phyloP scores from a whole-genome alignment of 208 protist genomes.

The Leishmania gerbilli region DNA sequence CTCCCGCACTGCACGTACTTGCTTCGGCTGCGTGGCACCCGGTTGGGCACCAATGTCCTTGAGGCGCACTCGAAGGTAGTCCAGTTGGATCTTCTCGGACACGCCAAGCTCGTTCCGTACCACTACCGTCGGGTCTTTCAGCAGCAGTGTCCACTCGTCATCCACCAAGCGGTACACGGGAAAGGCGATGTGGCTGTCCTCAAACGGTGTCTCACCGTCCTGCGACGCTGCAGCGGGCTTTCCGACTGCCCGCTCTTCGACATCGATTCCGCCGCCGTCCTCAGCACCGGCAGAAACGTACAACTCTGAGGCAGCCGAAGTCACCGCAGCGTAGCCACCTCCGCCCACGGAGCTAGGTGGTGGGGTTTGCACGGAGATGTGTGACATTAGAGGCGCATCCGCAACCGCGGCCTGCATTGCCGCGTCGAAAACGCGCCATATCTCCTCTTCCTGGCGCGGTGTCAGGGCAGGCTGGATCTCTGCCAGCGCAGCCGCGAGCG shows the following conservation, averaged over 20 bases:
- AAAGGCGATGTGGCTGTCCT: conserved; percentile 52
- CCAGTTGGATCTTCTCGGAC: conserved; percentile 64
- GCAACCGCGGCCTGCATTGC: conserved; percentile 67
- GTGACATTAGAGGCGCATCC: conserved; percentile 60
- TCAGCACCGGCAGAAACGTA: conserved; percentile 18
- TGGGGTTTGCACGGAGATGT: conserved; percentile 53
- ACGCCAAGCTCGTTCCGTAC: conserved; percentile 64
- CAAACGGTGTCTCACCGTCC: not conserved
- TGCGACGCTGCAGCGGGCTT: not conserved
- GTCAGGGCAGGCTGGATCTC: conserved; percentile 63
- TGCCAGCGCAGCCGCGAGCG: conserved; percentile 66
- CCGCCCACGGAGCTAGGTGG: conserved; percentile 23
- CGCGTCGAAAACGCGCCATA: conserved; percentile 82
- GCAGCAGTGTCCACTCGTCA: conserved; percentile 83
- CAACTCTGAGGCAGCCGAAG: not conserved
- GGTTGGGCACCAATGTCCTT: conserved; percentile 24
- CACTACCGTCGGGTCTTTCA: conserved; percentile 74
- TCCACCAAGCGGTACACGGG: conserved; percentile 75
- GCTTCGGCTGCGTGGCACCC: conserved; percentile 11
- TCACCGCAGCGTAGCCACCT: conserved; percentile 11
- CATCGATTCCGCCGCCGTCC: not conserved
- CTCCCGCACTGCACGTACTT: not conserved
- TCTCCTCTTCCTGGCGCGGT: conserved; percentile 61
- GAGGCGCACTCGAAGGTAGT: conserved; percentile 74
- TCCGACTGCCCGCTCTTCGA: not conserved